phyloP scores from a whole-genome alignment of 371 early-diverging fungal genomes.

The Mucor piriformis region DNA sequence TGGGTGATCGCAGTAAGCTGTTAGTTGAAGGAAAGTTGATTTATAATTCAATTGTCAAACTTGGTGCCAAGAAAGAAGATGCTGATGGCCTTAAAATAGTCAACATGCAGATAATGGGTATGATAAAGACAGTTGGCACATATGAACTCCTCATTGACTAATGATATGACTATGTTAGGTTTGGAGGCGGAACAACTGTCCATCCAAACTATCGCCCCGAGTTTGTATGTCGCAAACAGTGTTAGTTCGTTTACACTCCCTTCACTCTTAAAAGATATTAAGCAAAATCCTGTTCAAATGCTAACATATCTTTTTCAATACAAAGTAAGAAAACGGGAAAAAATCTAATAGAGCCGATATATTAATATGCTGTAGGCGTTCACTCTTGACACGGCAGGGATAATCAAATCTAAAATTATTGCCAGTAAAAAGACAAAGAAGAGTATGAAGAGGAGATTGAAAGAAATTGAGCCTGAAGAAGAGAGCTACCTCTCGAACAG shows the following conservation, averaged over 20 bases:
- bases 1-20: conserved; percentile 12
- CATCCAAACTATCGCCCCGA: not conserved
- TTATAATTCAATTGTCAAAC: conserved; percentile 3
- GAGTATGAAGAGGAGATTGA: conserved; percentile 5
- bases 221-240: not conserved
- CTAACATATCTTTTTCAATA: no score
- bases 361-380: no score
- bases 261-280: not conserved
- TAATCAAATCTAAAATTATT: not conserved
- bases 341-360: no score
- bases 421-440: conserved; percentile 9
- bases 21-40: conserved; percentile 12
- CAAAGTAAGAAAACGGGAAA: no score
- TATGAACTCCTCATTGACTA: conserved; percentile 14
- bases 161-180: conserved; percentile 3
- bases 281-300: no score
- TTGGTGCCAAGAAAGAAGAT: conserved; percentile 1
- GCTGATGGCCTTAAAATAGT: not conserved
- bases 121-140: conserved; percentile 6
- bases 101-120: conserved; percentile 5
- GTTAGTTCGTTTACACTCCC: conserved; percentile 1
- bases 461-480: not conserved
- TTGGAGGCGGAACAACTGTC: not conserved
- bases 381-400: conserved; percentile 1
- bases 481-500: no score